Evolutionary conservation across 2,329 filamentous ascomycete genomes (phyloP), one percentile per base, ranked within the genome.

Genomic region (Bipolaris oryzae): DNA sequence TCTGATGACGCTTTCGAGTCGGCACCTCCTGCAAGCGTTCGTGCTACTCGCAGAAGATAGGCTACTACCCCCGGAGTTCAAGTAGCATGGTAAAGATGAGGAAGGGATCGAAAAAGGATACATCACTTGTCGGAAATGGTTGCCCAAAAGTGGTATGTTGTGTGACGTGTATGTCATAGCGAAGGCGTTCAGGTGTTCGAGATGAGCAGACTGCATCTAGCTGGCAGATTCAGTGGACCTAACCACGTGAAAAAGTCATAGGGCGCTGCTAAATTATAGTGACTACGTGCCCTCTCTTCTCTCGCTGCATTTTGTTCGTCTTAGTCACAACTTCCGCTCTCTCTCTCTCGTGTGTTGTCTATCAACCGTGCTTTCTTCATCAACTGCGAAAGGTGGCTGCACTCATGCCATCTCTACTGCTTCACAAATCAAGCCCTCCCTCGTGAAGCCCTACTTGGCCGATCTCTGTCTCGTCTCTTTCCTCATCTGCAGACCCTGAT

Each of bases 1-100:
- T 76, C 77, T 52, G 73, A 76, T 28, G 74, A 77, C 54, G 76
- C 75, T 16, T 78, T 78, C 49, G 76, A 78, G 48, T 72, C 76
- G 1, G 58, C 66, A 16, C 64, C 73, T 21, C 64, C 64, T 20
- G 44, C 47, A 7, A 57, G 53, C 33, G 50, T 71, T 20, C 60
- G 72, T 16, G 53, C 49, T 35, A 70, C 65, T 7, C 63, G 73
- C 33, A 68, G 69, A 50, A 67, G 69, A 54, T 74, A 61, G 57
- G 9, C 4, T 7, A 2, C 5, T 18, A 11, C 10, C 2, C 20
- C 20, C 31, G 7, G 7, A 4, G 16, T 16, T 13, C 20, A 20
- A 18, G 20, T 21, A 28, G n/a, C 7, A n/a, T 21, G 11, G 15
- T 18, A 11, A 28, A 10, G 6, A 7, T 16, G 16, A 43, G 9